Evolutionary conservation across 805 yeast genomes (phyloP), one percentile per base, ranked within the genome.

Genomic region (Cyberlindnera bimundalis): DNA sequence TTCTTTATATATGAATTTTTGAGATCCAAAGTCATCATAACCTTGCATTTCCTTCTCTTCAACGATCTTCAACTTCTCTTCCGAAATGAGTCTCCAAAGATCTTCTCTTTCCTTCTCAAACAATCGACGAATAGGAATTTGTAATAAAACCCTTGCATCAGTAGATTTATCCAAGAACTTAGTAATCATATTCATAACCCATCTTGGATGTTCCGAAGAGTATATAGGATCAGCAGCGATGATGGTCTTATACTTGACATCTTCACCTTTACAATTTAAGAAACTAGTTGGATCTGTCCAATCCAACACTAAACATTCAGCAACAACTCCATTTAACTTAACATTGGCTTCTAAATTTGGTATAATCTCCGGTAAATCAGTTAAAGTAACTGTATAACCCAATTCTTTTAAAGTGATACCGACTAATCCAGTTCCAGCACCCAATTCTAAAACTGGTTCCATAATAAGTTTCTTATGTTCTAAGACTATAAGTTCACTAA

Each of bases 361-460:
- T 0, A 84, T 70, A 31, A 91, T 90, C 36, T 81, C 93, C 0
- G 79, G 79, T 35, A 93, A 65, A 59, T 91, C 99, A 0, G 98
- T 90, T 18, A 88, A 59, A 0, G 42, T 34, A 60, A 58, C 42
- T 2, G 40, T 37, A 33, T 43, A 57, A 0, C 88, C 88, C 6
- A 81, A 52, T 8, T 68, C 42, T 1, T 74, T 76, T 41, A 85
- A 70, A 0, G 81, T 70, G 26, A 93, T 83, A 0, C 98, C 97
- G 3, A 81, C 83, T 13, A 91, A 67, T 0, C 99, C 99, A 0
- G 99, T 93, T 0, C 99, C 99, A 0, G 98, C 72, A 0, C 99
- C 99, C n/a, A 93, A 65, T 54, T 91, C 99, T 21, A 85, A 58
- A 18, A 40, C 53, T 4, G 59, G 72, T 29, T 56, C 62, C 8